These are phyloP conservation scores for Taphrina flavorubra DNA, from an alignment of 1,139 yeast species.

Conservation along the genomic window DNA sequence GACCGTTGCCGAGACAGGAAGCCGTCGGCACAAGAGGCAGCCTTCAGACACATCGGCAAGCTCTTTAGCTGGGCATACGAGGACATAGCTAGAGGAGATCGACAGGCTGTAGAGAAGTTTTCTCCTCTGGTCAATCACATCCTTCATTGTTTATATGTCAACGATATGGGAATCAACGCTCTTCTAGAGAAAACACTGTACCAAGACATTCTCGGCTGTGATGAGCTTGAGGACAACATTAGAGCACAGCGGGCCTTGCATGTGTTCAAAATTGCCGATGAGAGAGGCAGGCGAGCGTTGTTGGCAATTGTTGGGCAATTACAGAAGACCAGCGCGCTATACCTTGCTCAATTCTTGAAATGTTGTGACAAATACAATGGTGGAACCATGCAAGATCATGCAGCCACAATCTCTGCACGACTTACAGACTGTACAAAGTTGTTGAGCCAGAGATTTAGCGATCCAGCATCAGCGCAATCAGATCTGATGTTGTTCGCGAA, in stretches of 20 bases:
- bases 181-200: slow-evolving; percentile 67
- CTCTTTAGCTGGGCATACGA: slow-evolving; percentile 56
- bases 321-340: slow-evolving; percentile 45
- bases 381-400: slow-evolving; percentile 48
- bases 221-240: slow-evolving; percentile 55
- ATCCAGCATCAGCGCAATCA: slow-evolving; percentile 57
- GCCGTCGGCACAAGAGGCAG: slow-evolving; percentile 66
- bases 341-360: slow-evolving; percentile 51
- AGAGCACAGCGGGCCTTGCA: slow-evolving; percentile 64
- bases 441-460: slow-evolving; percentile 67
- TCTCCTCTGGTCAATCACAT: slow-evolving; percentile 70
- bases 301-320: slow-evolving; percentile 66
- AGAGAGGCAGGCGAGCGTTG: slow-evolving; percentile 68
- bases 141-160: slow-evolving; percentile 73
- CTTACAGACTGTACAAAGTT: slow-evolving; percentile 67
- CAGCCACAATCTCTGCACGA: slow-evolving; percentile 51
- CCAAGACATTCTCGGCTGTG: slow-evolving; percentile 65
- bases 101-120: slow-evolving; percentile 47
- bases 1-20: slow-evolving; percentile 75
- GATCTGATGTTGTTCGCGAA: slow-evolving; percentile 61
- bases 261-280: slow-evolving; percentile 60
- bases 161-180: slow-evolving; percentile 71
- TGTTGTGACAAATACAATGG: slow-evolving; percentile 55
- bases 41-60: slow-evolving; percentile 63
- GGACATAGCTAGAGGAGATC: slow-evolving; percentile 49